phyloP scores from a whole-genome alignment of 106 monocot genomes.

The Dioscorea zingiberensis region DNA sequence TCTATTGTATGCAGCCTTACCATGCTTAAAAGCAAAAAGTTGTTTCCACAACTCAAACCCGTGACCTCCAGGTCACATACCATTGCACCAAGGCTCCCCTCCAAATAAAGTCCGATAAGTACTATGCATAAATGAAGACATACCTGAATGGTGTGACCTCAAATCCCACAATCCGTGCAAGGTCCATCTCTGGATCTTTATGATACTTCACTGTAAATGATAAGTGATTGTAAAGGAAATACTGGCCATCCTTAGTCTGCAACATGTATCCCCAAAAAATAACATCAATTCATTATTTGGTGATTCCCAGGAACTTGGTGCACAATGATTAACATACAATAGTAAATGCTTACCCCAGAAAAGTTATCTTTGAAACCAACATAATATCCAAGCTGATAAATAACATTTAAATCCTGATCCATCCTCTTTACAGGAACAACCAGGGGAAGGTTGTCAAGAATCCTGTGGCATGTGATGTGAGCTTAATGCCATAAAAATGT shows the following conservation, averaged over 20 bases:
- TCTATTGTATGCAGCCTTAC: too few relatives aligned
- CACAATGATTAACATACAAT: conserved; percentile 4
- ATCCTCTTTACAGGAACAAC: conserved; percentile 72
- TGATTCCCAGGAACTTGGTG: background rate
- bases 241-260: conserved; percentile 79
- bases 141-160: conserved; percentile 94
- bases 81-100: too few relatives aligned
- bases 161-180: conserved; percentile 91
- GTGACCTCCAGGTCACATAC: too few relatives aligned
- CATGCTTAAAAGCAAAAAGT: too few relatives aligned
- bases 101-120: too few relatives aligned
- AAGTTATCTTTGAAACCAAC: conserved; percentile 75
- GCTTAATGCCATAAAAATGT: background rate
- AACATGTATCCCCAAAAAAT: conserved; percentile 8
- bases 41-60: too few relatives aligned
- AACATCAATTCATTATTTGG: background rate
- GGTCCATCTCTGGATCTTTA: conserved; percentile 56
- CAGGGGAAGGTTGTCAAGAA: conserved; percentile 93
- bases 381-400: conserved; percentile 80
- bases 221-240: conserved; percentile 87
- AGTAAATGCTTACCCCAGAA: conserved; percentile 39
- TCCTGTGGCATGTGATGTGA: conserved; percentile 40
- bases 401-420: conserved; percentile 43
- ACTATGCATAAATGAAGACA: background rate
- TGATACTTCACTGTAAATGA: conserved; percentile 94